Percentiles rank a stretch among this genome's conserved stretches.
phyloP scores from a whole-genome alignment of 306 rosid genomes.

The Carpinus viminea region DNA sequence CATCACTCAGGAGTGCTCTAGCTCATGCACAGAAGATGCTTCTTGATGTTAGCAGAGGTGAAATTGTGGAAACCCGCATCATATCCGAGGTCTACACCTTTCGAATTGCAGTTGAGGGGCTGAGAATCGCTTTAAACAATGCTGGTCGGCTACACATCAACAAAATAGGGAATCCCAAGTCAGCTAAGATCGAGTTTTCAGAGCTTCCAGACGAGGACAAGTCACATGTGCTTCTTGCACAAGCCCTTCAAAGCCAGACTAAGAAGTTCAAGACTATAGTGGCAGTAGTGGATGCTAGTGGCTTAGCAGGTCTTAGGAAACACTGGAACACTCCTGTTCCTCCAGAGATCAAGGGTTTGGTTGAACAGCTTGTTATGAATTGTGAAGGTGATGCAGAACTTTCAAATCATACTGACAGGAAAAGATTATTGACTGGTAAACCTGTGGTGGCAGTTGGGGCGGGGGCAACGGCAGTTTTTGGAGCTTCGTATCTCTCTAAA shows the following conservation, averaged over 20 bases:
- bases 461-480: conserved; percentile 76
- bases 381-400: conserved; percentile 39
- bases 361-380: conserved; percentile 41
- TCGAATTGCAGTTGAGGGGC: conserved; percentile 72
- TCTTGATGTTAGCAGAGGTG: conserved; percentile 59
- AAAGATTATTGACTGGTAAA: conserved; percentile 46
- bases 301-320: conserved; percentile 72
- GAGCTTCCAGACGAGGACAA: conserved; percentile 68
- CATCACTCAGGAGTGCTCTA: conserved; percentile 65
- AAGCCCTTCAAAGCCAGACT: conserved; percentile 62
- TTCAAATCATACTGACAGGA: conserved; percentile 43
- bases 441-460: conserved; percentile 84
- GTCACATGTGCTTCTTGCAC: conserved; percentile 59
- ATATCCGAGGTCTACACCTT: conserved; percentile 65
- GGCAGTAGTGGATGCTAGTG: conserved; percentile 70
- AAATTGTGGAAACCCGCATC: conserved; percentile 47
- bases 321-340: conserved; percentile 76
- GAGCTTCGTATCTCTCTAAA: conserved; percentile 78
- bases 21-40: conserved; percentile 72
- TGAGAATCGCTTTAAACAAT: conserved; percentile 68
- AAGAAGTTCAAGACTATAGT: conserved; percentile 68
- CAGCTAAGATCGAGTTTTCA: conserved; percentile 38
- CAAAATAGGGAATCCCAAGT: conserved; percentile 28
- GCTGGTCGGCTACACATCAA: conserved; percentile 42
- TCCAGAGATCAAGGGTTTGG: conserved; percentile 54